Evolutionary conservation across 331 rosid genomes (phyloP), one percentile per base, ranked within the genome.

Genomic region (Prunus yedoensis): DNA sequence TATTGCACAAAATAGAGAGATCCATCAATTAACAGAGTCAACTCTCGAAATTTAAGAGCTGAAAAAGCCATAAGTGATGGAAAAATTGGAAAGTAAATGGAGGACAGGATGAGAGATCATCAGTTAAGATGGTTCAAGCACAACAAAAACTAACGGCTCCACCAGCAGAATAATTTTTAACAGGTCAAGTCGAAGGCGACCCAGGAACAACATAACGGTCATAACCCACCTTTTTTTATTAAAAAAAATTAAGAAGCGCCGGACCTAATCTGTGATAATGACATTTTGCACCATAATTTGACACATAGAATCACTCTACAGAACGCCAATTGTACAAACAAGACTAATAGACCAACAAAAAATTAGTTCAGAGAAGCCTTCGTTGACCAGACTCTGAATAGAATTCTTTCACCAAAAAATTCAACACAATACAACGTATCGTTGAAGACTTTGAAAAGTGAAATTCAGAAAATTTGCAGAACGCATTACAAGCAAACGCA

Each of bases 401-500:
- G 38, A 64, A 38, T 51, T 51, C 14, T n/a, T 66, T 52, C 1
- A 17, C 43, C 47, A 70, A 12, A 30, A 63, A 30, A 4, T 64
- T 69, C 59, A 56, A 67, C 76, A 47, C 60, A 32, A 32, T 51
- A 65, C 69, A 32, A 69, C n/a, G 49, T 47, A 21, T 64, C 38
- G 54, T 70, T 43, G 75, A 62, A 60, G 76, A 52, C 74, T 75
- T 68, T 0, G 41, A 46, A 17, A 18, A 30, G 59, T 45, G 17
- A 75, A 70, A 74, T 43, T 66, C 47, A 58, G 64, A 38, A 69
- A 41, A 43, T 70, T 70, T 23, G 50, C 28, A 63, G 57, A 61
- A 64, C 21, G 25, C 21, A 21, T 28, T 30, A 16, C 74, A 68
- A 45, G 79, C 79, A 75, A 75, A 79, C 66, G 76, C 82, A 85